Evolutionary conservation across 257 asterid species (phyloP), one percentile per base, ranked within the genome.

Genomic region (Cynanchum wilfordii): DNA sequence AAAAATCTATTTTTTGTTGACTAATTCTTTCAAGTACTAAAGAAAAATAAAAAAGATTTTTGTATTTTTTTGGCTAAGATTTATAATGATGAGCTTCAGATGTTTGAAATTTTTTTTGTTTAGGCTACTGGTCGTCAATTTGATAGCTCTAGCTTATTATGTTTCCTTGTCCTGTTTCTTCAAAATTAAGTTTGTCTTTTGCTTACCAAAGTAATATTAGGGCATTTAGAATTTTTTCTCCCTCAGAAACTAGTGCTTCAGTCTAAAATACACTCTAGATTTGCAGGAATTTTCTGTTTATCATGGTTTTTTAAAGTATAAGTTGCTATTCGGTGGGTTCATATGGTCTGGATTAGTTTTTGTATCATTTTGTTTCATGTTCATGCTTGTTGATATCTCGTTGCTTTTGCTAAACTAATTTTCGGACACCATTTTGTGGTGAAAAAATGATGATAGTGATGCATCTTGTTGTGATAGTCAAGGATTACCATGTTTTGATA

Each of bases 61-160:
- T 51, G 24, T 16, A 51, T 51, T 17, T 74, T 65, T 54, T n/a
- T 5, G 0, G 1, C 19, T 16, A 20, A 52, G 8, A 52, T 29
- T 55, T 29, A 49, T 66, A 30, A 58, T 3, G 45, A 51, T 24
- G 45, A 27, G n/a, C 38, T 75, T 59, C 51, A n/a, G 19, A 30
- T n/a, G 64, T 68, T 58, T 29, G 20, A 13, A 63, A 33, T 33
- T 40, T 73, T 40, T 73, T 69, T 40, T 33, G 70, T 38, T 24
- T 49, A 3, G 42, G 73, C 16, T 67, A 15, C 30, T 8, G 29
- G 15, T 10, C 20, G 25, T 29, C 9, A 25, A 68, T 51, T 27
- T 12, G 56, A 45, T 47, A 30, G 29, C 65, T 7, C 29, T 12
- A 29, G 44, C 22, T 60, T 5, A 29, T 29, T 60, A 60, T 12